phyloP scores from a whole-genome alignment of 164 flowering plant genomes.

The Macadamia integrifolia region DNA sequence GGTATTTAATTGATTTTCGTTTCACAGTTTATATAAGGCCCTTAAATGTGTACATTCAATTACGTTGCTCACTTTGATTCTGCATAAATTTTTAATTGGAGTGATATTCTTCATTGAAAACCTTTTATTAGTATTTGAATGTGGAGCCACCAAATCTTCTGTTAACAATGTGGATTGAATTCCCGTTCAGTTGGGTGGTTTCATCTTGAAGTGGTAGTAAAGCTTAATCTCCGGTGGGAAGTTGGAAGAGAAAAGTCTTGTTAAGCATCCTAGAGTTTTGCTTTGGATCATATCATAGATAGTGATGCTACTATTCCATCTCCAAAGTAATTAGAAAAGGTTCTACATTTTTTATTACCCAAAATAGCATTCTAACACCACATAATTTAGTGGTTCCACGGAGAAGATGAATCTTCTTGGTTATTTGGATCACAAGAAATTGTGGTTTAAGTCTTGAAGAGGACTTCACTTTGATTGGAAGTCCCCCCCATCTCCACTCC shows the following conservation, averaged over 20 bases:
- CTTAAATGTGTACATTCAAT: background rate
- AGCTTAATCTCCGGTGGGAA: constrained; percentile 2
- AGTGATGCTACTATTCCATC: no score
- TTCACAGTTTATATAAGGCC: background rate
- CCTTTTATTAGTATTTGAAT: background rate
- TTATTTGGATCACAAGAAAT: no score
- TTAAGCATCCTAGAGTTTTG: background rate
- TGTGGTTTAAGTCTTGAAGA: no score
- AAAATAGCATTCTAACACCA: no score
- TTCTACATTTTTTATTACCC: no score
- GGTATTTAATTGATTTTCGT: background rate
- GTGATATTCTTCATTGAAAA: background rate
- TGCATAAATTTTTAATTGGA: background rate
- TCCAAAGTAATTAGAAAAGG: no score
- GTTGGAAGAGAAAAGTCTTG: constrained; percentile 1
- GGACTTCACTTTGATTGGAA: no score
- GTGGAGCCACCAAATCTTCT: background rate
- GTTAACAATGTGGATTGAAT: background rate
- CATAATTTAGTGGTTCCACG: no score
- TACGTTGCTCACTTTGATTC: background rate
- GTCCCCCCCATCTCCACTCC: no score
- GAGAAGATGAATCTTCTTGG: no score
- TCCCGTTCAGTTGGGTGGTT: constrained; percentile 8
- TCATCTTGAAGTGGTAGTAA: constrained; percentile 16
- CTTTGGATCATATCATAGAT: no score